Evolutionary conservation across 1,284 basidiomycete species (phyloP).

Genomic region (Ustilago sp.): DNA sequence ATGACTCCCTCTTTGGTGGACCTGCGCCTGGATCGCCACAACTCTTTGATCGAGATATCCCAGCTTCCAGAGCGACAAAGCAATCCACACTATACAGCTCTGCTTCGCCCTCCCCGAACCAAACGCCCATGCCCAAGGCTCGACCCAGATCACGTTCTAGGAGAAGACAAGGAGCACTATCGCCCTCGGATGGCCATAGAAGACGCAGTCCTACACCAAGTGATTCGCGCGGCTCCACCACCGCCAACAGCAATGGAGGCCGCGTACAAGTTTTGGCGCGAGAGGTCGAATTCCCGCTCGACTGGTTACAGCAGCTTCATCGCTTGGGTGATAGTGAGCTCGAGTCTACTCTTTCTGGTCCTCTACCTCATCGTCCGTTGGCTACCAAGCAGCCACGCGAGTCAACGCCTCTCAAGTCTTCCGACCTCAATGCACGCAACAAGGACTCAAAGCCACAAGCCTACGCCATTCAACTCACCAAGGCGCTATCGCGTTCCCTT

Average conservation of each 20-base stretch:
- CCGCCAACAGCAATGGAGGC: background rate
- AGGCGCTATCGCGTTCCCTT: constrained; percentile 37
- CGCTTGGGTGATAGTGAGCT: constrained; percentile 28
- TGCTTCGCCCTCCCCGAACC: constrained; percentile 32
- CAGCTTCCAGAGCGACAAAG: constrained; percentile 15
- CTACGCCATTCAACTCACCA: constrained; percentile 37
- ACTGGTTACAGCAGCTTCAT: constrained; percentile 45
- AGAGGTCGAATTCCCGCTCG: constrained; percentile 36
- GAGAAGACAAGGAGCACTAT: constrained; percentile 24
- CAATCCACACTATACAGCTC: constrained; percentile 5
- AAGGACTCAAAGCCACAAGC: constrained; percentile 13
- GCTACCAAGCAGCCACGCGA: constrained; percentile 27
- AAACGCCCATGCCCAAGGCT: constrained; percentile 47
- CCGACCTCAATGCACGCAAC: constrained; percentile 1
- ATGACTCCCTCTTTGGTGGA: constrained; percentile 46
- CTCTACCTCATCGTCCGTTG: constrained; percentile 34
- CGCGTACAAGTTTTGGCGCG: constrained; percentile 31
- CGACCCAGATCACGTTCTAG: constrained; percentile 34
- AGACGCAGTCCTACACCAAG: constrained; percentile 25
- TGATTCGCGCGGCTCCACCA: constrained; percentile 11
- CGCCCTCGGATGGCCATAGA: constrained; percentile 24
- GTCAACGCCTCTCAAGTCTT: constrained; percentile 44
- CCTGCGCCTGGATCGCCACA: constrained; percentile 23
- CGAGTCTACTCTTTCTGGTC: constrained; percentile 38
- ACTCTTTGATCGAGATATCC: constrained; percentile 28